phyloP scores from a whole-genome alignment of 2,329 filamentous ascomycete species.

The Trichoderma atroviride region DNA sequence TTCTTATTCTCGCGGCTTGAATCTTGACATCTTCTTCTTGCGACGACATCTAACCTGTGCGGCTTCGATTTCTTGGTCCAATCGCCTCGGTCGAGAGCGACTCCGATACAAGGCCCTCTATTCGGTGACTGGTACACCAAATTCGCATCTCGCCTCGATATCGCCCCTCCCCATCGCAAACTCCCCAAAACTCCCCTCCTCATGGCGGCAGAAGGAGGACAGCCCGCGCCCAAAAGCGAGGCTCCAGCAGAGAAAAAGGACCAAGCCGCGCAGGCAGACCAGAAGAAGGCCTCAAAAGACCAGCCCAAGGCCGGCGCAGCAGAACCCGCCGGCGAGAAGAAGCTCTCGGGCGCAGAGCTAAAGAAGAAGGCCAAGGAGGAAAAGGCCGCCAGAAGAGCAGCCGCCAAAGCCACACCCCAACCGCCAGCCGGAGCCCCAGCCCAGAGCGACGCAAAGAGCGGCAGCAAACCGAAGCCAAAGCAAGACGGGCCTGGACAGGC shows the following conservation, averaged over 20 bases:
- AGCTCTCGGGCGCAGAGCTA: constrained; percentile 74
- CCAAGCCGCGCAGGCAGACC: constrained; percentile 22
- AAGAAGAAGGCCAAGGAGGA: constrained; percentile 91
- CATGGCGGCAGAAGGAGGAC: constrained; percentile 41
- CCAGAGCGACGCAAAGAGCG: constrained; percentile 49
- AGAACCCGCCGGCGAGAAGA: constrained; percentile 46
- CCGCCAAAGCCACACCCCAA: constrained; percentile 60
- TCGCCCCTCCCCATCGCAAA: neutral
- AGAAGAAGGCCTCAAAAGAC: constrained; percentile 17
- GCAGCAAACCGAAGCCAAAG: constrained; percentile 51
- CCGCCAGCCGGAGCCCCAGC: constrained; percentile 43
- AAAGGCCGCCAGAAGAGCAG: constrained; percentile 82
- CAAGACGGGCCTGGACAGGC: constrained; percentile 44
- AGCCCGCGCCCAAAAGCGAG: constrained; percentile 36
- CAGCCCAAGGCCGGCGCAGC: constrained; percentile 26
- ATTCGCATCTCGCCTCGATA: neutral
- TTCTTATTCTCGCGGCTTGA: constrained; percentile 3
- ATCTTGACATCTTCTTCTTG: neutral
- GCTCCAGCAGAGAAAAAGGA: constrained; percentile 32
- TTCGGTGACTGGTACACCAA: neutral
- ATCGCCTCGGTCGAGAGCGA: neutral
- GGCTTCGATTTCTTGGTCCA: neutral
- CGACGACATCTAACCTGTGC: neutral
- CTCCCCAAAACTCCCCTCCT: neutral
- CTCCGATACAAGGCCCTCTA: neutral